Base-by-base conservation (phyloP, 2,329 filamentous ascomycete genomes). In the Aspergillus costaricaensis region DNA sequence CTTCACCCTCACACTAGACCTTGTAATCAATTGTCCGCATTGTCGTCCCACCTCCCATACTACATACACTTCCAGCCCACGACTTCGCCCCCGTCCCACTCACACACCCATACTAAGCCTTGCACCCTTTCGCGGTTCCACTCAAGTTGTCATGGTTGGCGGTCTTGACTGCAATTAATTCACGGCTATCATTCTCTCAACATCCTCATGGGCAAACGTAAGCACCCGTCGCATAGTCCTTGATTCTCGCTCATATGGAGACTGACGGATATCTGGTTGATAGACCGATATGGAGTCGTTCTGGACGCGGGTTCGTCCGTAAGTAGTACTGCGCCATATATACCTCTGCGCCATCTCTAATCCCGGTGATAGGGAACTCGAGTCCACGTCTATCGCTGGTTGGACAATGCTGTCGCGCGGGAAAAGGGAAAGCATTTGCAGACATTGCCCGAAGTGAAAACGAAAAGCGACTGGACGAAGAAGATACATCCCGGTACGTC, bases 281-380 rank as follows among this genome's bases (percentile, higher is more conserved):
- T 58, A 85, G 83, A 83, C 82, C 81, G 82, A 80, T 97, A 96
- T 83, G 95, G 93, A 74, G 91, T 98, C 70, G 93, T 99, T 74
- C 86, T 99, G 72, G 95, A 99, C 84, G 95, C 95, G 75, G 95
- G 95, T 69, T 98, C 95, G 77, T 98, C 95, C 71, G 85, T 86
- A 78, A 66, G 81, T 76, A 58, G 36, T 14, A 48, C 15, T 5
- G 15, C 6, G 41, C 36, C 15, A 41, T 51, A 15, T 15, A 15
- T 10, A 17, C n/a, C 9, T 41, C 30, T 17, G 9, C 39, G 30
- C 39, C 41, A 44, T 6, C 32, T 59, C 56, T 59, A 62, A 57
- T 50, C 15, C 53, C 62, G 43, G 32, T 9, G n/a, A 50, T 39
- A 85, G 77, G 94, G 95, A 75, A 98, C 94, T 71, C 90, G 95